Evolutionary conservation across 306 rosid species (phyloP), one percentile per base, ranked within the genome.

Genomic region (Prinsepia uniflora): DNA sequence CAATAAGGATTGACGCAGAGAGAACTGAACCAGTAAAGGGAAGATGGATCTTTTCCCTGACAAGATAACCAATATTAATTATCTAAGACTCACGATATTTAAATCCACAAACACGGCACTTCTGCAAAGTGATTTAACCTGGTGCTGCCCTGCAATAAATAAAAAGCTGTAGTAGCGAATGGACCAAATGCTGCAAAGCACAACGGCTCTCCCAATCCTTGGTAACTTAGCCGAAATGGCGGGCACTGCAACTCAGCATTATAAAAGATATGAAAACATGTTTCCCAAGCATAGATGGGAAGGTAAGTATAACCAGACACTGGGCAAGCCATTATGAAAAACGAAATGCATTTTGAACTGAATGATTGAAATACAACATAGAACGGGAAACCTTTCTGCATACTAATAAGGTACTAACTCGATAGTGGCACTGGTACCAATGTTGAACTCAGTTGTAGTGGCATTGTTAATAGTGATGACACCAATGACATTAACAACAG

Each of bases 161-260:
- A 92, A 82, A 92, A 92, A 36, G 90, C 98, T 20, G 82, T 75
- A 47, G 89, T 88, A 57, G 96, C 91, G 72, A 88, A 92, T 76
- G 96, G 98, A 56, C 96, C 98, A 78, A 89, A 89, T 69, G 96
- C 98, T 55, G 95, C 90, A 70, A 89, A 89, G 83, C 98, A 92
- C 86, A 92, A 84, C 13, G 96, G 98, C 79, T 92, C 98, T 75
- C 98, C 96, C 6, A 92, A 75, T 52, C 98, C 98, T 20, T 72
- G 91, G 79, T 89, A 92, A 79, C 98, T 88, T 81, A 92, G 75
- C 74, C 98, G 85, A 85, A 86, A 92, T n/a, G 96, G 98, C 4
- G 95, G 98, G 76, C 92, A 86, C 98, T 92, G 90, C 79, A 89
- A 75, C 47, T 56, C 54, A 65, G n/a, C 36, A 61, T 19, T 30